Evolutionary conservation across 345 rosid genomes (phyloP).

Genomic region (Geranium brycei): DNA sequence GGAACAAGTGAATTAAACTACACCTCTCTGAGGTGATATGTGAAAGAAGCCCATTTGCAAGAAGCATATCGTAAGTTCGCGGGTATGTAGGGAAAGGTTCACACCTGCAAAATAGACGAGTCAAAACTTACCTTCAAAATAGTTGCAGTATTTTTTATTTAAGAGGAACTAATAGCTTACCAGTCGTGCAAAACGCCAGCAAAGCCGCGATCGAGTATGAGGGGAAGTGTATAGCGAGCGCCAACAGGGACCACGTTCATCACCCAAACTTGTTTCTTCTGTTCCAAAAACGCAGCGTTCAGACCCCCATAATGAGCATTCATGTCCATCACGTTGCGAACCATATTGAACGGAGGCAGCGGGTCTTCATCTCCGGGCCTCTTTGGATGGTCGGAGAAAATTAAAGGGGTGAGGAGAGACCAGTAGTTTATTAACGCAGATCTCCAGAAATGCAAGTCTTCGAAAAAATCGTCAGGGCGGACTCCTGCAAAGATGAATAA

Average conservation of each 20-base stretch:
- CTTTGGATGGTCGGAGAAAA: conserved; percentile 98
- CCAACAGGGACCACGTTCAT: conserved; percentile 92
- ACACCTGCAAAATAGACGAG: conserved; percentile 43
- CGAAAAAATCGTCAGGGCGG: conserved; percentile 59
- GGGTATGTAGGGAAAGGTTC: conserved; percentile 98
- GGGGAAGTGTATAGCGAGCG: conserved; percentile 64
- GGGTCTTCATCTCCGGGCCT: conserved; percentile 99
- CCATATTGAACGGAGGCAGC: conserved; percentile 85
- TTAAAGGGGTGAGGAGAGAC: conserved; percentile 90
- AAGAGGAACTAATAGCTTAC: conserved; percentile 30
- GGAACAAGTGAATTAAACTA: conserved; percentile 53
- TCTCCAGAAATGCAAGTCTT: conserved; percentile 54
- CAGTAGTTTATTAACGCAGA: conserved; percentile 74
- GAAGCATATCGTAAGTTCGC: conserved; percentile 91
- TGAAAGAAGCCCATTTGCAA: conserved; percentile 78
- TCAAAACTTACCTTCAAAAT: not conserved
- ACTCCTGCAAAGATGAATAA: conserved; percentile 42
- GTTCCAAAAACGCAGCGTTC: conserved; percentile 64
- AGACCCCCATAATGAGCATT: conserved; percentile 82
- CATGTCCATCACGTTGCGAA: conserved; percentile 99
- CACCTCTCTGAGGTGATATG: conserved; percentile 54
- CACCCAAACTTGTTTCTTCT: conserved; percentile 70
- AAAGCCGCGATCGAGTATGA: conserved; percentile 77
- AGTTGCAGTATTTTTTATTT: not conserved
- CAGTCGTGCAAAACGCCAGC: conserved; percentile 92